phyloP scores from a whole-genome alignment of 2,329 filamentous ascomycete genomes.

The Juglanconis oblonga region DNA sequence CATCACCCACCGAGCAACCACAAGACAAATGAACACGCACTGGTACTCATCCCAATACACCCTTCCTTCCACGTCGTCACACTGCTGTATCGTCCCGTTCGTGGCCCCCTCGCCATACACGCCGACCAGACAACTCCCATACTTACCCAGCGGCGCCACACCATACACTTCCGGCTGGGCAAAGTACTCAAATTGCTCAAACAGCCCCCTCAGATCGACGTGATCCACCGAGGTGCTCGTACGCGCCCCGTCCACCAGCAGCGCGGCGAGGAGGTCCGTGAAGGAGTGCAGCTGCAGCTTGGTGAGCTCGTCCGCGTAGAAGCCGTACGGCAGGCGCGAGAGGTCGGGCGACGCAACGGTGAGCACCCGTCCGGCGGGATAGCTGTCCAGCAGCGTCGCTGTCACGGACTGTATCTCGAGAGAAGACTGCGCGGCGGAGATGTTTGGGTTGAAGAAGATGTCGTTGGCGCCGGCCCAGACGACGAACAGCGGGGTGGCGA shows the following conservation, averaged over 20 bases:
- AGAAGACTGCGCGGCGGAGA: neutral
- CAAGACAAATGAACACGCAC: neutral
- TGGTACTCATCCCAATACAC: slow-evolving; percentile 9
- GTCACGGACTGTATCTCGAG: neutral
- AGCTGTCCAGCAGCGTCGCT: neutral
- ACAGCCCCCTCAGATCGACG: neutral
- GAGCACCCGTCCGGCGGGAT: neutral
- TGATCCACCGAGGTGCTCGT: neutral
- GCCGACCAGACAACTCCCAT: slow-evolving; percentile 4
- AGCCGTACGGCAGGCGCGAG: neutral
- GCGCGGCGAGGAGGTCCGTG: neutral
- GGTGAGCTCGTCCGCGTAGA: neutral
- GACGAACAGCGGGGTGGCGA: neutral
- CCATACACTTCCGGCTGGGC: neutral
- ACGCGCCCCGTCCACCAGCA: slow-evolving; percentile 1
- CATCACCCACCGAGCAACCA: neutral
- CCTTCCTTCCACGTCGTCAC: neutral
- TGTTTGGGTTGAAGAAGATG: neutral
- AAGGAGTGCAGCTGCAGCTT: neutral
- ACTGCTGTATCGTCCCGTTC: neutral
- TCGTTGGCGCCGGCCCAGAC: slow-evolving; percentile 3
- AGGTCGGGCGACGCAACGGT: slow-evolving; percentile 2
- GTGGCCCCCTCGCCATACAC: neutral
- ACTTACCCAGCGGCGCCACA: neutral
- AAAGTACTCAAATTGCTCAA: slow-evolving; percentile 1